These are phyloP conservation scores for Epichloe uncinata DNA, from an alignment of 2,329 filamentous ascomycete genomes.

Conservation along the genomic window DNA sequence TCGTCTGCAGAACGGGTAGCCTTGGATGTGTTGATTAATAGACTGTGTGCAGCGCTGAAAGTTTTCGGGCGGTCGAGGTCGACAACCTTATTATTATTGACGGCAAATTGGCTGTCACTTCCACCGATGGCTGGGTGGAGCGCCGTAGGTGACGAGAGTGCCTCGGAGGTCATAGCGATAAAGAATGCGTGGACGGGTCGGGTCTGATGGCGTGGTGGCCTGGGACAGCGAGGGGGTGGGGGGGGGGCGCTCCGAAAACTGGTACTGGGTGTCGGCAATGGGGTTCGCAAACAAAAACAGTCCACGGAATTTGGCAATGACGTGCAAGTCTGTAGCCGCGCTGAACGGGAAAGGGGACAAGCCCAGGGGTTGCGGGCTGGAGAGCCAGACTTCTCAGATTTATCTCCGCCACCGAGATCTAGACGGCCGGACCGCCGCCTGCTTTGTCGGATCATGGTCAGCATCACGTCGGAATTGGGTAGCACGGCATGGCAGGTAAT, in stretches of 20 bases:
- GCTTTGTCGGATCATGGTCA: not conserved
- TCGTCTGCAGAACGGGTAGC: constrained; percentile 10
- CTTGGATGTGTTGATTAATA: constrained; percentile 12
- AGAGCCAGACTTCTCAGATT: too few relatives aligned
- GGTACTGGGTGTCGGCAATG: not conserved
- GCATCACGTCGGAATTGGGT: not conserved
- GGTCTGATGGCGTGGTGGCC: not conserved
- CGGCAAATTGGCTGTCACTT: constrained; percentile 10
- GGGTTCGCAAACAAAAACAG: not conserved
- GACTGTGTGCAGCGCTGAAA: constrained; percentile 7
- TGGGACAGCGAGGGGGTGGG: not conserved
- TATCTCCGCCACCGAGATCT: not conserved
- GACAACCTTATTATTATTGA: constrained; percentile 7
- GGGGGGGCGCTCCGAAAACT: constrained; percentile 2
- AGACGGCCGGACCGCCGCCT: not conserved
- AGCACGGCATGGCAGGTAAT: not conserved
- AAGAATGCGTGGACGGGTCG: not conserved
- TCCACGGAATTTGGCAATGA: not conserved
- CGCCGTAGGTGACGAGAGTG: constrained; percentile 31
- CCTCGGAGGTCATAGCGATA: constrained; percentile 19
- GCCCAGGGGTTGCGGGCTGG: too few relatives aligned
- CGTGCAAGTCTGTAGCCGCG: not conserved
- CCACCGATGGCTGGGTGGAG: constrained; percentile 36
- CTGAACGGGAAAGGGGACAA: too few relatives aligned
- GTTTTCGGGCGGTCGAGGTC: constrained; percentile 10